Conservation (phyloP, 768 basidiomycete genomes). For the Suillus clintonianus region DNA sequence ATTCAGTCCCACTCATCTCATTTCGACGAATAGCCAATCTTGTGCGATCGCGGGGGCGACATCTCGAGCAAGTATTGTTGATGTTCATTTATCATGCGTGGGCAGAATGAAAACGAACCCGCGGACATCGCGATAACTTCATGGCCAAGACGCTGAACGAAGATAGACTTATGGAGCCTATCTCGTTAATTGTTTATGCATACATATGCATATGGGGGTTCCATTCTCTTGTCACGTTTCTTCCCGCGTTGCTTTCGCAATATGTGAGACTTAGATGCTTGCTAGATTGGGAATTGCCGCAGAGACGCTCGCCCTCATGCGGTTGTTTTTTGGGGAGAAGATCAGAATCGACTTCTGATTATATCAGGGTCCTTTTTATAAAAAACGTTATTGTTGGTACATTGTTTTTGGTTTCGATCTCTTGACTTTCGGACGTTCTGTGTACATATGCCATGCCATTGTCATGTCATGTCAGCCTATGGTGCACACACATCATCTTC, state of each 20-base stretch:
- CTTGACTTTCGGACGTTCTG: neutral
- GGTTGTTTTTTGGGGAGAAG: neutral
- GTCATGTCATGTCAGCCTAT: neutral
- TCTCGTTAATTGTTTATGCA: neutral
- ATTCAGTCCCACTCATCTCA: conserved; percentile 1
- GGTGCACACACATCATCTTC: neutral
- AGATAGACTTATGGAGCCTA: conserved; percentile 1
- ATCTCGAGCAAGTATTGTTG: neutral
- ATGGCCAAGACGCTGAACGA: neutral
- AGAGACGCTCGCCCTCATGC: neutral
- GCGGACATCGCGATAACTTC: conserved; percentile 5
- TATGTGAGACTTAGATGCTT: neutral
- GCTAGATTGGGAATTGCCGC: neutral
- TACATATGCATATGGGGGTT: too few species aligned
- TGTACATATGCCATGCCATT: neutral
- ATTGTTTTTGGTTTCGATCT: neutral
- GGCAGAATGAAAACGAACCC: neutral
- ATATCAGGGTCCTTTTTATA: neutral
- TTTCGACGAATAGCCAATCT: neutral
- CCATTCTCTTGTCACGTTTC: neutral
- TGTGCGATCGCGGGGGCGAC: neutral
- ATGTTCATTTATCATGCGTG: neutral
- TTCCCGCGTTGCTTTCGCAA: conserved; percentile 6
- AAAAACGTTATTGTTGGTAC: neutral
- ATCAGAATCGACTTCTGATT: neutral